Conservation (phyloP, 768 basidiomycete species). For the Rhodotorula toruloides region DNA sequence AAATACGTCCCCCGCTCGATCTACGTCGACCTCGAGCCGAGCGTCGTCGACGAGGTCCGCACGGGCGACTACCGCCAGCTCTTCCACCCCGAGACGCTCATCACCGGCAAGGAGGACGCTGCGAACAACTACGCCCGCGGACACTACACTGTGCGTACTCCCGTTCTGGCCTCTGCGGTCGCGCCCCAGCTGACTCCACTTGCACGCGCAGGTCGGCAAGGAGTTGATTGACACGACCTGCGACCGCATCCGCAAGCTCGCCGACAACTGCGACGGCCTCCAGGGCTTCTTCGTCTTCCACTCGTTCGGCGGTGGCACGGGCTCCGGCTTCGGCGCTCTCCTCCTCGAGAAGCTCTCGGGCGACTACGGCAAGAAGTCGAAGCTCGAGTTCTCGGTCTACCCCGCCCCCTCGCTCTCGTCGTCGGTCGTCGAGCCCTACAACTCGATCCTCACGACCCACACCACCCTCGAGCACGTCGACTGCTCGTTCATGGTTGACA, state of each 20-base stretch:
- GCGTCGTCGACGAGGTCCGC: constrained; percentile 55
- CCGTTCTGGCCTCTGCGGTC: too few relatives aligned
- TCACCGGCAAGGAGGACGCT: constrained; percentile 98
- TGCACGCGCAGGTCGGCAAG: constrained; percentile 63
- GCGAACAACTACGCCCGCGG: constrained; percentile 83
- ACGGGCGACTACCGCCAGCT: constrained; percentile 91
- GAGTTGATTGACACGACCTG: constrained; percentile 94
- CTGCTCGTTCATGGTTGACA: constrained; percentile 99
- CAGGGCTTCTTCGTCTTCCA: constrained; percentile 99
- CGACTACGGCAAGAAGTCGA: constrained; percentile 99
- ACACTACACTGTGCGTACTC: constrained; percentile 18
- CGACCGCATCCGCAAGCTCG: constrained; percentile 93
- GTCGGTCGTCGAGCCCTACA: constrained; percentile 98
- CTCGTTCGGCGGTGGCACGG: constrained; percentile 99
- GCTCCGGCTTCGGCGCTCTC: constrained; percentile 97
- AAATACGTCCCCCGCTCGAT: constrained; percentile 78
- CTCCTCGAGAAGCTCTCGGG: constrained; percentile 93
- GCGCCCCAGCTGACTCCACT: constrained; percentile 43
- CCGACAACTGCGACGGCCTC: constrained; percentile 95
- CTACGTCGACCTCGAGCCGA: constrained; percentile 70
- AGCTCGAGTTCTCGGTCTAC: constrained; percentile 71
- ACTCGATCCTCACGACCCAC: constrained; percentile 82
- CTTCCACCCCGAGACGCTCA: constrained; percentile 98
- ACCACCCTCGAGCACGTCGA: constrained; percentile 99
- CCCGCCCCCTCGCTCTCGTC: constrained; percentile 41